A percentile compares a stretch with the other conserved stretches of the same genome.
phyloP scores from a whole-genome alignment of 2,329 filamentous ascomycete genomes.

The Metarhizium sp. region DNA sequence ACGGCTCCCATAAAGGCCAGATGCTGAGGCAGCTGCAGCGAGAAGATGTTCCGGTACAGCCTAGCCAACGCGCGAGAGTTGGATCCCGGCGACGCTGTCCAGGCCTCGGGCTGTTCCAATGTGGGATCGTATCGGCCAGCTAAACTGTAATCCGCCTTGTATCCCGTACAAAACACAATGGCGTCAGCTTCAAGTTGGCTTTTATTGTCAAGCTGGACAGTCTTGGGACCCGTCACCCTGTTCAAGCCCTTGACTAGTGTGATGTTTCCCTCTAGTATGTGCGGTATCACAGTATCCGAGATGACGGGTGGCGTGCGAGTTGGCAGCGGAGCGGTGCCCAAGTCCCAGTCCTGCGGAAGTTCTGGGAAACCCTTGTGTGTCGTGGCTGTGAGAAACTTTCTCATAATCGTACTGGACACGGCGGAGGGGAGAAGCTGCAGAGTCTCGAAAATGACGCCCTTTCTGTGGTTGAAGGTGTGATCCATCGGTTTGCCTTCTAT shows the following conservation, averaged over 20 bases:
- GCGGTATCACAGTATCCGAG: constrained; percentile 17
- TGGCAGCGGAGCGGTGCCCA: constrained; percentile 15
- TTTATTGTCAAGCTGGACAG: constrained; percentile 21
- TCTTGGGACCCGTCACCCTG: constrained; percentile 16
- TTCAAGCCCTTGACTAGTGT: constrained; percentile 5
- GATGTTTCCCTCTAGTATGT: constrained; percentile 28
- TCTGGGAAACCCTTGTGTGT: constrained; percentile 14
- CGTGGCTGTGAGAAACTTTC: constrained; percentile 9
- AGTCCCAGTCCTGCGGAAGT: constrained; percentile 18
- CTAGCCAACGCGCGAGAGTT: constrained; percentile 21
- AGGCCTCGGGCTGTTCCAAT: constrained; percentile 12
- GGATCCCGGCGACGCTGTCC: constrained; percentile 15
- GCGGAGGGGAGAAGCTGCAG: constrained; percentile 1
- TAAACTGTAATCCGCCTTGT: constrained; percentile 20
- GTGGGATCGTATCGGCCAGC: constrained; percentile 19
- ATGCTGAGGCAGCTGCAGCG: constrained; percentile 30
- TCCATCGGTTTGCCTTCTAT: constrained; percentile 25
- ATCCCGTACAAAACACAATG: constrained; percentile 27
- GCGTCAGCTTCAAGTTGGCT: constrained; percentile 16
- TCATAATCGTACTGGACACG: constrained; percentile 1
- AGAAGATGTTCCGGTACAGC: constrained; percentile 36
- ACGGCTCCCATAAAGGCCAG: constrained; percentile 32
- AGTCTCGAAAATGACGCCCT: constrained; percentile 12
- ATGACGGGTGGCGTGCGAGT: constrained; percentile 16
- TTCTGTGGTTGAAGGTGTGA: constrained; percentile 9